phyloP scores from a whole-genome alignment of 495 filamentous ascomycete species.

The Stereocaulon alpinum region DNA sequence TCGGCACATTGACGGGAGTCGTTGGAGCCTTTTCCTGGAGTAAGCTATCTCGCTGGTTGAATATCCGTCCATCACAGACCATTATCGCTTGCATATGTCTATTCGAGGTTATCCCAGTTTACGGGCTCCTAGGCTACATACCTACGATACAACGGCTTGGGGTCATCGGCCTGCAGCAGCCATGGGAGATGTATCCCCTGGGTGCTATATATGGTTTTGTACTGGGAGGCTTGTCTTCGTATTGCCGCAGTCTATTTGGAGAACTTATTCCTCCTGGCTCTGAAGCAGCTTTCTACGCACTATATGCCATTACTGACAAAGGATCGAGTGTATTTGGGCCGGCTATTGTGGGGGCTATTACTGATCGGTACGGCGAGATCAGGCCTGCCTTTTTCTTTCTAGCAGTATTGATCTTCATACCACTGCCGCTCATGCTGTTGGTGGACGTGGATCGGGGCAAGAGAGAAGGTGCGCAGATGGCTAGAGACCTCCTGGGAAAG shows the following conservation, averaged over 20 bases:
- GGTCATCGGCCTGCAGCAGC: conserved; percentile 73
- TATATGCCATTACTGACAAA: conserved; percentile 97
- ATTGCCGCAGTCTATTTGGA: conserved; percentile 86
- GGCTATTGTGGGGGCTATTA: conserved; percentile 84
- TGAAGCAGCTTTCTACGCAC: conserved; percentile 90
- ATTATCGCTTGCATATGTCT: conserved; percentile 81
- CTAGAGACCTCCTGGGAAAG: conserved; percentile 49
- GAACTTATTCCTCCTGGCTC: conserved; percentile 88
- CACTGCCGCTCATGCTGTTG: conserved; percentile 71
- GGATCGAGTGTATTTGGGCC: conserved; percentile 91
- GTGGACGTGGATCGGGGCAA: conserved; percentile 88
- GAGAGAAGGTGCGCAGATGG: conserved; percentile 61
- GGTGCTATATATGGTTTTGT: conserved; percentile 88
- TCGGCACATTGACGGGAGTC: conserved; percentile 73
- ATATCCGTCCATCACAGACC: conserved; percentile 66
- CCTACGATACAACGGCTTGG: conserved; percentile 67
- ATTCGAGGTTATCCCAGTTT: conserved; percentile 87
- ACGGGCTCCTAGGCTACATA: conserved; percentile 82
- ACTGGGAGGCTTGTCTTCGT: conserved; percentile 82
- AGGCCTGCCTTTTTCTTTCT: conserved; percentile 90
- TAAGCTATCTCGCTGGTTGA: conserved; percentile 53
- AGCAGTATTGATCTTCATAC: conserved; percentile 68
- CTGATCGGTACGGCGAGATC: conserved; percentile 81
- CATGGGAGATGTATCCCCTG: conserved; percentile 95
- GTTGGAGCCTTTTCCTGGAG: conserved; percentile 87